Base-by-base conservation (phyloP, 2,329 filamentous ascomycete genomes). In the Claviceps arundinis region DNA sequence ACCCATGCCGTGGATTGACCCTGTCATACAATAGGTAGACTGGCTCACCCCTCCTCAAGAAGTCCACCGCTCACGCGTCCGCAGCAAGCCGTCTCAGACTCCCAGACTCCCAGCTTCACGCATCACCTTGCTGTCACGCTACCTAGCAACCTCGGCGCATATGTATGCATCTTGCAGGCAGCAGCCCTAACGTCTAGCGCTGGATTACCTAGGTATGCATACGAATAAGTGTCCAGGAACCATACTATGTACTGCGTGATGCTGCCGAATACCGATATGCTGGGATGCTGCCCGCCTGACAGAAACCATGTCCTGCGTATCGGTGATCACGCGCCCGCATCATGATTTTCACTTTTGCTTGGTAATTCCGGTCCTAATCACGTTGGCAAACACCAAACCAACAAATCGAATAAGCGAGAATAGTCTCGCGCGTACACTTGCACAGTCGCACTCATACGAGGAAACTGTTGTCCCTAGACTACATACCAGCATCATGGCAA, bases 371-470 rank as follows among this genome's bases (percentile, higher is more conserved):
- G 16, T 26, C 37, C 30, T n/a, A 19, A n/a, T 37, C 8, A 38
- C 41, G 13, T n/a, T 43, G n/a, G 11, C 48, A 42, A 47, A 41
- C 37, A 42, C 24, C 13, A 37, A 47, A 17, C 13, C 13, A 4
- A 47, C 19, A 47, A 44, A 37, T 38, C 51, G 48, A 48, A 55
- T 55, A 51, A 55, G 51, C 51, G 54, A 55, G 51, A 40, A 48
- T 16, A 42, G 45, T 17, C 47, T 47, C 26, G 34, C 45, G 17
- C n/a, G 41, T 30, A 37, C 48, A 24, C 52, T 34, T 34, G 22
- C 48, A 30, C 47, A 51, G 37, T 44, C 26, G 48, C 52, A 17
- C 43, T 43, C 46, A 52, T 19, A 34, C 30, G 30, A 14, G 40
- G 44, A 30, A 16, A 52, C 7, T 8, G 9, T 14, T 16, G 22